phyloP scores from a whole-genome alignment of 1,139 yeast species.

The Taphrina pruni region DNA sequence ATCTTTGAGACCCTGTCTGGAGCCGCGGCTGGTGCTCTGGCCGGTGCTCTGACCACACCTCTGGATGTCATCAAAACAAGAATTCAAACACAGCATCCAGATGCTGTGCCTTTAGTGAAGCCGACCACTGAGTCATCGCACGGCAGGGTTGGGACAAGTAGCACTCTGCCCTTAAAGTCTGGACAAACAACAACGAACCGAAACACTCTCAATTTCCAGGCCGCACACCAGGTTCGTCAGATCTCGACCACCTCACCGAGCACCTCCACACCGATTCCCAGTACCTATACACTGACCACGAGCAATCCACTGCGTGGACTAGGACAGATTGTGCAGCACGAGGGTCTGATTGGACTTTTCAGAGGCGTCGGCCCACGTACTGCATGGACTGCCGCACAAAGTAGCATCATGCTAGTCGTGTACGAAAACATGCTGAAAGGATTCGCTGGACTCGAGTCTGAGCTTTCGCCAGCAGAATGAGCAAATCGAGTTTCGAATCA shows the following conservation, averaged over 20 bases:
- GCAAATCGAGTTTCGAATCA: neutral
- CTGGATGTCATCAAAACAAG: conserved; percentile 93
- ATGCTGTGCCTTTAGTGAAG: conserved; percentile 4
- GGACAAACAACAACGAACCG: neutral
- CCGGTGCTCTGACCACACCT: conserved; percentile 78
- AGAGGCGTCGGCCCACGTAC: conserved; percentile 96
- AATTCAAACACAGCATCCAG: conserved; percentile 70
- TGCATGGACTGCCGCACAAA: conserved; percentile 95
- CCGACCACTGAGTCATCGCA: neutral
- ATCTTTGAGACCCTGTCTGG: conserved; percentile 80
- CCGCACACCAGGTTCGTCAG: conserved; percentile 41
- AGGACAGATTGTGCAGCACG: conserved; percentile 67
- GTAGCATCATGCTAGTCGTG: conserved; percentile 88
- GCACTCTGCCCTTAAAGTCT: neutral
- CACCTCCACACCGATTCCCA: conserved; percentile 47
- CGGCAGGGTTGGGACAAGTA: neutral
- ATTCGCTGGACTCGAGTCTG: conserved; percentile 43
- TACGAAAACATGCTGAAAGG: conserved; percentile 61
- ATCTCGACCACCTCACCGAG: conserved; percentile 46
- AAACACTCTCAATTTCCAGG: conserved; percentile 40
- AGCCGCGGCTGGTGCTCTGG: conserved; percentile 95
- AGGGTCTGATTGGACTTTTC: conserved; percentile 80
- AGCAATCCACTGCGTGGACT: conserved; percentile 61
- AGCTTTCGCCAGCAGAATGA: conserved; percentile 19
- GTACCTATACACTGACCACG: conserved; percentile 46